These are phyloP conservation scores for Claviceps sp. DNA, from an alignment of 2,329 filamentous ascomycete species.

Conservation along the genomic window DNA sequence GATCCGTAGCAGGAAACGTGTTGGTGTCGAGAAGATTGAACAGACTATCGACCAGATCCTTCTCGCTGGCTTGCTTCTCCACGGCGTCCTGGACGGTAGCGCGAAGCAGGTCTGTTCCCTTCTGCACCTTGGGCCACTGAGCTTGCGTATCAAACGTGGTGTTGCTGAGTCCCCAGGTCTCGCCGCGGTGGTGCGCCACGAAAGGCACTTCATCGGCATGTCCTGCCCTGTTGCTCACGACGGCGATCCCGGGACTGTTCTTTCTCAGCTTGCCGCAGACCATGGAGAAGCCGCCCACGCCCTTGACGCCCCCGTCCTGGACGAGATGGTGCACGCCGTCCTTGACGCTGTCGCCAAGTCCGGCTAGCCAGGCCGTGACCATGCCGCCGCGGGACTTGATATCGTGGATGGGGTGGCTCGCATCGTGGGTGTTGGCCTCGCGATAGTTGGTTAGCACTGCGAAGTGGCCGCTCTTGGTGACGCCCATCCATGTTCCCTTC, in stretches of 20 bases:
- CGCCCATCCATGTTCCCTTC: slow-evolving; percentile 52
- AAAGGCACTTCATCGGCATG: slow-evolving; percentile 41
- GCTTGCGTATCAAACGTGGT: slow-evolving; percentile 39
- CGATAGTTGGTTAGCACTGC: slow-evolving; percentile 56
- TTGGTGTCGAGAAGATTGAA: slow-evolving; percentile 44
- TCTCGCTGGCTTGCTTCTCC: slow-evolving; percentile 25
- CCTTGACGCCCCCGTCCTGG: slow-evolving; percentile 38
- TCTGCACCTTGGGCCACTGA: slow-evolving; percentile 48
- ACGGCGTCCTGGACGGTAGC: slow-evolving; percentile 28
- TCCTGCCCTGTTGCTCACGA: slow-evolving; percentile 8
- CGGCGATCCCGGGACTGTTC: slow-evolving; percentile 21
- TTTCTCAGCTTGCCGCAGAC: slow-evolving; percentile 46
- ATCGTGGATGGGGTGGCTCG: slow-evolving; percentile 38
- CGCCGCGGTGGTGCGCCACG: slow-evolving; percentile 36
- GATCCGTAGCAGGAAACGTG: slow-evolving; percentile 33
- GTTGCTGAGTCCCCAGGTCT: slow-evolving; percentile 50
- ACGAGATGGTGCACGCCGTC: slow-evolving; percentile 40
- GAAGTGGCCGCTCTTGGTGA: slow-evolving; percentile 45
- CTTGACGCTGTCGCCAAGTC: slow-evolving; percentile 29
- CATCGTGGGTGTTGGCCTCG: slow-evolving; percentile 37
- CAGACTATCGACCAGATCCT: slow-evolving; percentile 35
- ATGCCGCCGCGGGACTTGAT: slow-evolving; percentile 48
- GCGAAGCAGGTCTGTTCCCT: slow-evolving; percentile 34
- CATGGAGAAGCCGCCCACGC: slow-evolving; percentile 53
- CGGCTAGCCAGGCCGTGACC: slow-evolving; percentile 48